A percentile compares a stretch with the other conserved stretches of the same genome.
Evolutionary conservation across 257 asterid species (phyloP).

Genomic region (Forsythia suspensa): DNA sequence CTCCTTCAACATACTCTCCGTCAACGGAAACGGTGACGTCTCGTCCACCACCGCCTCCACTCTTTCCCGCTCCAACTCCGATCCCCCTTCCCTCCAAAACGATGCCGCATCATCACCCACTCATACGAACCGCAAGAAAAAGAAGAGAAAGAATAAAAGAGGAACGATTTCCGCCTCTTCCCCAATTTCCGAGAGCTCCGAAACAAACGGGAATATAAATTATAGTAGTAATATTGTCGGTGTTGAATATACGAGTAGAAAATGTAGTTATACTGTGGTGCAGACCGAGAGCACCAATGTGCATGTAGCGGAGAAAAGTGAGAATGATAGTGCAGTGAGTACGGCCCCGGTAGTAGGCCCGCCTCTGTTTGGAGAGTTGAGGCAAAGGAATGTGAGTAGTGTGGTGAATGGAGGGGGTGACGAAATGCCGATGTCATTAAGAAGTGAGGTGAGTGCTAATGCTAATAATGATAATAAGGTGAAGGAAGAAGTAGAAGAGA

Average conservation of each 20-base stretch:
- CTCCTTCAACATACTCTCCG: slow-evolving; percentile 59
- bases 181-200: slow-evolving; percentile 21
- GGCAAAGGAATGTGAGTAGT: slow-evolving; percentile 79
- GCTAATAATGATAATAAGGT: slow-evolving; percentile 28
- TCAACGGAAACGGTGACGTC: slow-evolving; percentile 39
- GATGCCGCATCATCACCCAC: slow-evolving; percentile 32
- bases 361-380: slow-evolving; percentile 53
- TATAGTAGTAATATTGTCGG: slow-evolving; percentile 31
- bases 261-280: slow-evolving; percentile 14
- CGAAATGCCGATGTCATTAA: slow-evolving; percentile 25
- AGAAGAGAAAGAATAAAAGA: slow-evolving; percentile 28
- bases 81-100: slow-evolving; percentile 35
- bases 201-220: slow-evolving; percentile 35
- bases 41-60: slow-evolving; percentile 21
- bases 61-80: slow-evolving; percentile 49
- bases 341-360: slow-evolving; percentile 7
- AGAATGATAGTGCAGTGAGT: slow-evolving; percentile 32
- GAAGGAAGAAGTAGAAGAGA: slow-evolving; percentile 36
- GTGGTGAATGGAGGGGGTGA: slow-evolving; percentile 45
- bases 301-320: slow-evolving; percentile 30
- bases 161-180: slow-evolving; percentile 25
- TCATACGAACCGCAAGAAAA: slow-evolving; percentile 28
- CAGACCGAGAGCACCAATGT: slow-evolving; percentile 29
- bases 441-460: slow-evolving; percentile 42
- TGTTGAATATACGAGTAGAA: not conserved